Percentiles rank a stretch among this genome's conserved stretches.
Conservation (phyloP, 306 rosid species). For the Phaseolus lunatus region DNA sequence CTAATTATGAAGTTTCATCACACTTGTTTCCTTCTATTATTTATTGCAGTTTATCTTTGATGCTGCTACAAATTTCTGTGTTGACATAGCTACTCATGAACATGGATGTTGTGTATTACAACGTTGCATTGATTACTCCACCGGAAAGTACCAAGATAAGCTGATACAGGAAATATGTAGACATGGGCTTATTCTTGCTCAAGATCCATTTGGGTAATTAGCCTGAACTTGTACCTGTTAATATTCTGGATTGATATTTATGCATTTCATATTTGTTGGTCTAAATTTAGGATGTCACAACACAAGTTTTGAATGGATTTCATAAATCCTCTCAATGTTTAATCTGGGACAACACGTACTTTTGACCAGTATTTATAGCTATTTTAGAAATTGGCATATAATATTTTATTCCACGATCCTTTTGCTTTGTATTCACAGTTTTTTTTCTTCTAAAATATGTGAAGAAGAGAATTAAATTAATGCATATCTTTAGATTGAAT, state of each 20-base stretch:
- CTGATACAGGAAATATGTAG: constrained; percentile 1
- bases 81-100: constrained; percentile 11
- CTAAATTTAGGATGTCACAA: neutral
- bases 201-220: constrained; percentile 17
- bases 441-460: neutral
- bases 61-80: constrained; percentile 3
- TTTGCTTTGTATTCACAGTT: neutral
- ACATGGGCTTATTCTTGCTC: constrained; percentile 20
- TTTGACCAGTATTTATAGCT: neutral
- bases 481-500: neutral
- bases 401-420: neutral
- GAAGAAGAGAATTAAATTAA: neutral
- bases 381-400: neutral
- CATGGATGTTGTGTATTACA: constrained; percentile 19
- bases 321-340: neutral
- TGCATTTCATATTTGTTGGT: neutral
- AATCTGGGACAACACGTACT: neutral
- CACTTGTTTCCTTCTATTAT: neutral
- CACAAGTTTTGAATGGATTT: neutral
- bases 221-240: neutral
- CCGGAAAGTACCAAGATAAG: constrained; percentile 4
- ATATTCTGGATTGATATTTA: neutral
- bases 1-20: neutral
- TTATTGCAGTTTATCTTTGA: constrained; percentile 17
- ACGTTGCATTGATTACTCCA: constrained; percentile 28